Evolutionary conservation across 495 filamentous ascomycete genomes (phyloP), one percentile per base, ranked within the genome.

Genomic region (Pseudoneurospora amorphoporcata): DNA sequence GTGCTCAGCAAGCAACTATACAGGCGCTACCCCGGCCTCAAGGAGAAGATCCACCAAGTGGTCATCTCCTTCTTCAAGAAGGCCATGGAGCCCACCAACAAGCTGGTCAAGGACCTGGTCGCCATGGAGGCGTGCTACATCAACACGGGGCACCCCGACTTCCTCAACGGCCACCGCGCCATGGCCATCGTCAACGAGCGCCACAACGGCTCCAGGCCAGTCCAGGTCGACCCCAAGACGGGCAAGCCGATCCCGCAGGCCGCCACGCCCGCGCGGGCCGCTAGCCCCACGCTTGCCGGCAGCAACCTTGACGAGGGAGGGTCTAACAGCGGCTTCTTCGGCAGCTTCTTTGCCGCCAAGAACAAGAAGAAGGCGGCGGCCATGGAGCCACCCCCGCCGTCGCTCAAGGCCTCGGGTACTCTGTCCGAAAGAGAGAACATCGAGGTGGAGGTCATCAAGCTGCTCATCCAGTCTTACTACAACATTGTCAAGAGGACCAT

Each of bases 311-410:
- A 86, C 4, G 85, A 82, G 14, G 88, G 90, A 53, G 82, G 83
- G 69, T 82, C 83, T 47, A 87, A 90, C 76, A 82, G 87, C 69
- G 92, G 94, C 70, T 99, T 98, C 87, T 98, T 98, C 80, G 94
- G 95, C 72, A 95, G 92, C 80, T 98, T 98, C 87, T 98, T 97
- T 82, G 94, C 94, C 7, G 92, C 90, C 71, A 98, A 97, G 88
- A 98, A 98, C 82, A 99, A 98, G 89, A 99, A 98, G 90, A 98
- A 97, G 90, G 94, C 97, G 88, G 96, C 96, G 32, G 94, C 95
- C 72, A 98, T 98, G 96, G 96, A 98, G 77, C 85, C 96, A 43
- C 96, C 96, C 39, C 95, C 95, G 74, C 89, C 96, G 65, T 92
- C 88, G 47, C 87, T 99, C 72, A 99, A 98, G 84, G 96, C 95